Base-by-base conservation (phyloP, 2,329 filamentous ascomycete species). In the Cytospora schulzeri region DNA sequence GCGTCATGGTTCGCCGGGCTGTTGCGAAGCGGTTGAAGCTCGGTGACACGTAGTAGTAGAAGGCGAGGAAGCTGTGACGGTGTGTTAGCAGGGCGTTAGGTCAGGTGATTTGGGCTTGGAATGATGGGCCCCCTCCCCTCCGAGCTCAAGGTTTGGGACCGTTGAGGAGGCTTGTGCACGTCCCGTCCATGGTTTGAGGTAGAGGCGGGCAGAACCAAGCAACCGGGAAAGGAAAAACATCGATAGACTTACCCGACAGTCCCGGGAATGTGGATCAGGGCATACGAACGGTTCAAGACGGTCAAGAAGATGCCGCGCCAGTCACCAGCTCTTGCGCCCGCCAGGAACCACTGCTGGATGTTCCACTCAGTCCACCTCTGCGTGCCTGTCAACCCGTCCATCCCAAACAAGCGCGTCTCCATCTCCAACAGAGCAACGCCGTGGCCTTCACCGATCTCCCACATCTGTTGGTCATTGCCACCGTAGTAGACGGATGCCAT, bases 1-100 rank as follows among this genome's bases (percentile, higher is more conserved):
- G 77, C 15, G 85, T 73, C 73, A 77, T 78, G 69, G 74, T 78
- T 41, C 76, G 76, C 52, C 76, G 76, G 7, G 72, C 76, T 5
- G 71, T 71, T 1, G 75, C 75, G 60, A 78, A 78, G 19, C 76
- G 75, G 26, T 70, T 69, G 60, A 75, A 74, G 2, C 73, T 76
- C 0, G 76, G 76, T 4, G 85, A 84, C 51, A 82, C 80, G 71
- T 84, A 85, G 74, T 88, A 88, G 73, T 86, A 88, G 81, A 84
- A 88, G 52, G 82, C 85, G 60, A 88, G 83, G 72, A 88, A 88
- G 62, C 85, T 86, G 55, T 17, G 51, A 3, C 45, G n/a, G 14
- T 28, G 29, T 6, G 26, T 66, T 38, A 66, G 64, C 52, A 51
- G 11, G 28, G 26, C 28, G n/a, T 22, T n/a, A n/a, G n/a, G n/a